Evolutionary conservation across 2,329 filamentous ascomycete genomes (phyloP), one percentile per base, ranked within the genome.

Genomic region (Phaeosphaeria sp.): DNA sequence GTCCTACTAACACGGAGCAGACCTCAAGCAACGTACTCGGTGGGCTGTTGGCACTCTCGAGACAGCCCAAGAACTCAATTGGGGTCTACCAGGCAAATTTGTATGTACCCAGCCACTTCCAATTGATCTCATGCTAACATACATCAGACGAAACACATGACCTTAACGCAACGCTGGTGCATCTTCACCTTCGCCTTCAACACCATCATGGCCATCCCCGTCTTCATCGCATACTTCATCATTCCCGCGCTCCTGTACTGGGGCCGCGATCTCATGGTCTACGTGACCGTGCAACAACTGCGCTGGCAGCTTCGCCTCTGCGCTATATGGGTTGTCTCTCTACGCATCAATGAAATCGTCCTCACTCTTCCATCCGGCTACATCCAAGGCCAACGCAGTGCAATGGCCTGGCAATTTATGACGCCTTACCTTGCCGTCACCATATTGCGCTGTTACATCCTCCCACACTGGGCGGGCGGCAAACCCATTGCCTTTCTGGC

Each of bases 351-450:
- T 30, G 51, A 53, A 21, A 22, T 53, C 51, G 51, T 53, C 33
- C 51, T 53, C 17, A 53, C 51, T 21, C 44, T 53, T 1, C 51
- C 51, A 4, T 53, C 51, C 2, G 51, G 51, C 20, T 53, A 53
- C 51, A 53, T 53, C 44, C 51, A 53, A 42, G 51, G 51, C 44
- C 51, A 53, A 22, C 43, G 51, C 43, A 53, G 51, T 44, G 51
- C 51, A n/a, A 53, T 53, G 51, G 51, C 51, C 4, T 53, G 51
- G 51, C 51, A 53, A 33, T 53, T 53, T 44, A 53, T 53, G 51
- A 53, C 51, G n/a, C 51, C 51, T 7, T 53, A 53, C 21, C 51
- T 53, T 44, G 51, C 51, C 21, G 51, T 53, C 30, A 53, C 51
- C 11, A 53, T 53, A 9, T 27, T 53, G 6, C 51, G 51, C 20